Base-by-base conservation (phyloP, 805 yeast genomes). In the Priceomyces castillae region DNA sequence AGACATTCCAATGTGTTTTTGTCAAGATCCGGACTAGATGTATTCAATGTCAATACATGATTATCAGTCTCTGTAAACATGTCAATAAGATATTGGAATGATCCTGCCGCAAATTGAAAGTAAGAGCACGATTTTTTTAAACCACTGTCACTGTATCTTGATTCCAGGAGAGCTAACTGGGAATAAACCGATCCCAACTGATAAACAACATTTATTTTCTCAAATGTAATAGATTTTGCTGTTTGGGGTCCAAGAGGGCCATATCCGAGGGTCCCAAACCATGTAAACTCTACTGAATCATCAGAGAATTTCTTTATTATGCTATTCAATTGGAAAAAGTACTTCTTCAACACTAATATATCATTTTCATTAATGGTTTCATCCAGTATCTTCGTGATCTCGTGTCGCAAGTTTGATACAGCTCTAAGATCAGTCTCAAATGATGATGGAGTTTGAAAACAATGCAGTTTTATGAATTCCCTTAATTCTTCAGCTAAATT, bases 21-120 rank as follows among this genome's bases (percentile, higher is more conserved):
- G 31, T 78, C 79, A 12, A 86, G 61, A 41, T 80, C 88, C 73
- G 71, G 7, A 59, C 56, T 50, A 10, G 46, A 20, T 9, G 30
- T 15, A 2, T 33, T 11, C 11, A 18, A 34, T 4, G 30, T 31
- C 14, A 18, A 15, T 40, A 23, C 12, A 4, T 10, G 33, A 15
- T 22, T 30, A 7, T 30, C 38, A 14, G 40, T 31, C 16, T 42
- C 40, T 16, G 17, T 33, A 11, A 30, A 26, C 10, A 19, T 36
- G 23, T 41, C 34, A 14, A 39, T 14, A 28, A 44, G 16, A 30
- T 22, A 30, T 34, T 72, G 67, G 52, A 84, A 81, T 44, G 79
- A 69, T 0, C 96, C 90, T 0, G 95, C 90, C 1, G 94, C 76
- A 37, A 64, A 62, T 61, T 88, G 96, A 56, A 82, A 85, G 49